phyloP scores from a whole-genome alignment of 169 alveolate genomes.

The Plasmodium fragile region DNA sequence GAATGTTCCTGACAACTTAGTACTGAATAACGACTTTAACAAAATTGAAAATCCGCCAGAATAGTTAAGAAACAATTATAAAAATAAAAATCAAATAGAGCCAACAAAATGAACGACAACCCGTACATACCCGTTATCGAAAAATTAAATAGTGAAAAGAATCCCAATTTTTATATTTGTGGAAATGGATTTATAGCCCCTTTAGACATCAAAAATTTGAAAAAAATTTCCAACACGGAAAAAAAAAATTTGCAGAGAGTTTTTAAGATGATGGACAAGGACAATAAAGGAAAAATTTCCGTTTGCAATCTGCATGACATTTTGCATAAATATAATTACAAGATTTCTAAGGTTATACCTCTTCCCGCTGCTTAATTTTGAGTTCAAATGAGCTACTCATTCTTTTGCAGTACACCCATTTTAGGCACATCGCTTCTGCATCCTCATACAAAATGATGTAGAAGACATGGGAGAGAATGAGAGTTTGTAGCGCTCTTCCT shows the following conservation, averaged over 20 bases:
- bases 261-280: conserved; percentile 72
- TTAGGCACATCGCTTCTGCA: not conserved
- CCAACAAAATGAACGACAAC: conserved; percentile 63
- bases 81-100: not conserved
- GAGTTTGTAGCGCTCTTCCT: not conserved
- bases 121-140: conserved; percentile 72
- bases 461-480: not conserved
- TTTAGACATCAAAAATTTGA: conserved; percentile 67
- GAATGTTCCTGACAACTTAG: not conserved
- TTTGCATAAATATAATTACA: conserved; percentile 56
- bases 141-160: conserved; percentile 68
- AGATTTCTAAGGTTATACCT: conserved; percentile 64
- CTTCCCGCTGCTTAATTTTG: not conserved
- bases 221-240: conserved; percentile 65
- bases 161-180: conserved; percentile 67
- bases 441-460: conserved; percentile 3
- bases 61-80: not conserved
- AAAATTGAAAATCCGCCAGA: not conserved
- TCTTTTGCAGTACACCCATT: not conserved
- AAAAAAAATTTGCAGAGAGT: conserved; percentile 68
- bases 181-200: conserved; percentile 77
- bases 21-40: not conserved
- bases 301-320: conserved; percentile 67
- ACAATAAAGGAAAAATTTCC: conserved; percentile 72
- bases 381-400: not conserved